A percentile compares a stretch with the other conserved stretches of the same genome.
Evolutionary conservation across 177 flowering plant genomes (phyloP).

Genomic region (Vitis hybrid): DNA sequence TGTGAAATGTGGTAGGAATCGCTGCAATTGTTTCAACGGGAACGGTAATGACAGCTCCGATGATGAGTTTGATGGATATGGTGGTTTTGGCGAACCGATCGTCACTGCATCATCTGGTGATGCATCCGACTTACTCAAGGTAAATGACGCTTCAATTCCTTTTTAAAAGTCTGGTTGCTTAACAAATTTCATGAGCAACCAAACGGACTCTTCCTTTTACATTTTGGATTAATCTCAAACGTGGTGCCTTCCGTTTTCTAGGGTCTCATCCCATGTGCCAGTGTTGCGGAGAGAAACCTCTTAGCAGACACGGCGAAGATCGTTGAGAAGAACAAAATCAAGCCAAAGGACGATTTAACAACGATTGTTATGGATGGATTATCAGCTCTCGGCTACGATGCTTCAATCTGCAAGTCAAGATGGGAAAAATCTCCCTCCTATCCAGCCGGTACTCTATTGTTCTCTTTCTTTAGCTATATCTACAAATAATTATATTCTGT

Average conservation of each 20-base stretch:
- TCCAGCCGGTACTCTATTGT: slow-evolving; percentile 50
- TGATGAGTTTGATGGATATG: slow-evolving; percentile 61
- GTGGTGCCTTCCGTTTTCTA: slow-evolving; percentile 14
- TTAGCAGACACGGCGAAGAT: slow-evolving; percentile 72
- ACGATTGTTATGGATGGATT: slow-evolving; percentile 40
- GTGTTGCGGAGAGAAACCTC: slow-evolving; percentile 63
- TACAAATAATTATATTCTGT: not conserved
- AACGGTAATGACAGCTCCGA: slow-evolving; percentile 72
- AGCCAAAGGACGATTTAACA: slow-evolving; percentile 57
- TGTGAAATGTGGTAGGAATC: slow-evolving; percentile 55
- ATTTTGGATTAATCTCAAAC: too few species aligned
- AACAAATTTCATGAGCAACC: not conserved
- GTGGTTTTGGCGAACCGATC: slow-evolving; percentile 38
- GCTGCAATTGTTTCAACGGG: slow-evolving; percentile 88
- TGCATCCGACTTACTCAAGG: slow-evolving; percentile 65
- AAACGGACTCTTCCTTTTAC: not conserved
- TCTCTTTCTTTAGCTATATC: not conserved
- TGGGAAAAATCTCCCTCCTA: slow-evolving; percentile 60
- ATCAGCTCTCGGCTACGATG: slow-evolving; percentile 42
- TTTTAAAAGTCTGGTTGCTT: not conserved
- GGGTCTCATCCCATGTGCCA: slow-evolving; percentile 70
- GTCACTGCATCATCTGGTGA: slow-evolving; percentile 34
- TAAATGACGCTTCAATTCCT: slow-evolving; percentile 14
- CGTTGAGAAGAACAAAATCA: slow-evolving; percentile 72
- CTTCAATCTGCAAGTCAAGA: slow-evolving; percentile 61